phyloP scores from a whole-genome alignment of 1,284 basidiomycete genomes.

The Inonotus obliquus region DNA sequence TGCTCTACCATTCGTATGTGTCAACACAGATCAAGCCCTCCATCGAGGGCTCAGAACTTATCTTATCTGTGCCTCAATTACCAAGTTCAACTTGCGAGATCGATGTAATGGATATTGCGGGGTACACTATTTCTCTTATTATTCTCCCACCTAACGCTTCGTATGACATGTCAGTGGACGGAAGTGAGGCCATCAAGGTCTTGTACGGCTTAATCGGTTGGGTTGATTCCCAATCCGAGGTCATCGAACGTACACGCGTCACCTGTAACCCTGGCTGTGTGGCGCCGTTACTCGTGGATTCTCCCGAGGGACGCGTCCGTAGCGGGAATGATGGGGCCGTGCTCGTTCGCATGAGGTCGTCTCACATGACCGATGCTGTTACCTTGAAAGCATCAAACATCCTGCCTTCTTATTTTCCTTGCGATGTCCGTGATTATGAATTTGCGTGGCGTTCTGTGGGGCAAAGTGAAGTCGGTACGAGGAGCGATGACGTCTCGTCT shows the following conservation, averaged over 20 bases:
- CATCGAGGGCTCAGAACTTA: conserved; percentile 13
- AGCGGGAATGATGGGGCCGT: conserved; percentile 20
- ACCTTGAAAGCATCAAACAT: conserved; percentile 7
- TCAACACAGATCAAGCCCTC: conserved; percentile 13
- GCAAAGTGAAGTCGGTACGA: not conserved
- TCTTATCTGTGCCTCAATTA: conserved; percentile 14
- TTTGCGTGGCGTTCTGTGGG: conserved; percentile 6
- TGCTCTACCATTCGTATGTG: conserved; percentile 9
- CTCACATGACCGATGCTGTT: not conserved
- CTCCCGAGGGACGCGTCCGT: conserved; percentile 17
- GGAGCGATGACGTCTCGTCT: not conserved
- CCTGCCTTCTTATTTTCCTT: conserved; percentile 18
- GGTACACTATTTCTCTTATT: conserved; percentile 14
- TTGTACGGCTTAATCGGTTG: conserved; percentile 17
- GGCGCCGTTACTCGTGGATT: conserved; percentile 19
- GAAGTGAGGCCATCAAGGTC: conserved; percentile 18
- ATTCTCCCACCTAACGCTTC: conserved; percentile 16
- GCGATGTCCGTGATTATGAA: conserved; percentile 7
- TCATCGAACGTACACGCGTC: conserved; percentile 19
- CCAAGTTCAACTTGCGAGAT: conserved; percentile 11
- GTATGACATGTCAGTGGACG: conserved; percentile 11
- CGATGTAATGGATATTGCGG: conserved; percentile 14
- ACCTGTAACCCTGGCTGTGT: conserved; percentile 17
- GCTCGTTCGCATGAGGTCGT: conserved; percentile 19
- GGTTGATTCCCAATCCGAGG: conserved; percentile 10